Base-by-base conservation (phyloP, 2,329 filamentous ascomycete genomes). In the Pseudogymnoascus sp. region DNA sequence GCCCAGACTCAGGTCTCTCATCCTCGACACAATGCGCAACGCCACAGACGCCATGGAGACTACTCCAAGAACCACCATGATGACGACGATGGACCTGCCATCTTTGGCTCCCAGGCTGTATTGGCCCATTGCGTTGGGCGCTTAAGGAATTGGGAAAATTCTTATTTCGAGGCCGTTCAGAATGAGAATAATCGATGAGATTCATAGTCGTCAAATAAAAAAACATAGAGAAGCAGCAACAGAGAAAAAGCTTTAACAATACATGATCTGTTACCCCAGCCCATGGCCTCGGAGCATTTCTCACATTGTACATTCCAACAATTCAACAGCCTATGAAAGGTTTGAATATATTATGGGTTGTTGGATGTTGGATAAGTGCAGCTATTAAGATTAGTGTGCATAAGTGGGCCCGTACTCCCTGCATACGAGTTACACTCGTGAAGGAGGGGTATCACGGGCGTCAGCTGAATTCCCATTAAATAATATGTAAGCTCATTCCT, bases 1-100 rank as follows among this genome's bases (percentile, higher is more conserved):
- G 6, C 22, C 41, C 14, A 62, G 35, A 11, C 12, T 39, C 16
- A 60, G 6, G 34, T 61, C 28, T 38, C 59, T 61, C 57, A 62
- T 54, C n/a, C 30, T 34, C 34, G 34, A 37, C 34, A 37, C 35
- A 37, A 37, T 38, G 35, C n/a, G 35, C n/a, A 38, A 38, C 35
- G 35, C 35, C 35, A 38, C 35, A 38, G 35, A 38, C 35, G 6
- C 35, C 16, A 37, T 37, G 35, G 35, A 16, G 14, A 37, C 34
- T 37, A 37, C 35, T 16, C 35, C 35, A 7, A n/a, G 8, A 38
- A 38, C 35, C 35, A 7, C 35, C 35, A 37, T 37, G 35, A 37
- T 37, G 12, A 16, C 35, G 35, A 37, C 35, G 35, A 37, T 37
- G 35, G 35, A 6, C 14, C 35, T 37, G 35, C 14, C 35, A 37